Evolutionary conservation across 2,329 filamentous ascomycete species (phyloP).

Genomic region (Cladosporium sp.): DNA sequence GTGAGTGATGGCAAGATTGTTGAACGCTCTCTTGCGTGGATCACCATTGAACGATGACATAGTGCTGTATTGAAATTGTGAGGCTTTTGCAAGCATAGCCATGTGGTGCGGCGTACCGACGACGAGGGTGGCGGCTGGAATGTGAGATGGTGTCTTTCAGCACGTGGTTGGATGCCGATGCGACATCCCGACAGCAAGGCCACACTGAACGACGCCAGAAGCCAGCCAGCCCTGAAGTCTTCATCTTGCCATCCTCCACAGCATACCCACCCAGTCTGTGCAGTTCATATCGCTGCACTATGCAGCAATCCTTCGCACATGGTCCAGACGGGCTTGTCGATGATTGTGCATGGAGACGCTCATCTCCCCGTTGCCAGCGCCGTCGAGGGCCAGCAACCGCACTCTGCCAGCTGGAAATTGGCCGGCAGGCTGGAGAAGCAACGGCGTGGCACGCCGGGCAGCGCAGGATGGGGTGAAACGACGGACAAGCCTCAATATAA

Average conservation of each 20-base stretch:
- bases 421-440: constrained; percentile 4
- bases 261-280: not conserved
- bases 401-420: not conserved
- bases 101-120: not conserved
- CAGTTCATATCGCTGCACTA: not conserved
- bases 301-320: not conserved
- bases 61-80: not conserved
- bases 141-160: constrained; percentile 11
- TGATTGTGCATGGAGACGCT: not conserved
- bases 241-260: not conserved
- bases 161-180: constrained; percentile 6
- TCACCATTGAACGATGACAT: not conserved
- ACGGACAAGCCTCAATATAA: constrained; percentile 6
- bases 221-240: not conserved
- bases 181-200: not conserved
- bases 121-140: not conserved
- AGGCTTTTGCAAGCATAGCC: not conserved
- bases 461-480: constrained; percentile 9
- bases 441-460: constrained; percentile 1
- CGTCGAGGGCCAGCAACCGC: not conserved
- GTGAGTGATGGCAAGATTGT: not conserved
- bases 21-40: not conserved
- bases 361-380: constrained; percentile 1
- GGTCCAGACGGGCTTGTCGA: not conserved
- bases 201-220: not conserved